Evolutionary conservation across 2,329 filamentous ascomycete genomes (phyloP), one percentile per base, ranked within the genome.

Genomic region (Claviceps arundinis): DNA sequence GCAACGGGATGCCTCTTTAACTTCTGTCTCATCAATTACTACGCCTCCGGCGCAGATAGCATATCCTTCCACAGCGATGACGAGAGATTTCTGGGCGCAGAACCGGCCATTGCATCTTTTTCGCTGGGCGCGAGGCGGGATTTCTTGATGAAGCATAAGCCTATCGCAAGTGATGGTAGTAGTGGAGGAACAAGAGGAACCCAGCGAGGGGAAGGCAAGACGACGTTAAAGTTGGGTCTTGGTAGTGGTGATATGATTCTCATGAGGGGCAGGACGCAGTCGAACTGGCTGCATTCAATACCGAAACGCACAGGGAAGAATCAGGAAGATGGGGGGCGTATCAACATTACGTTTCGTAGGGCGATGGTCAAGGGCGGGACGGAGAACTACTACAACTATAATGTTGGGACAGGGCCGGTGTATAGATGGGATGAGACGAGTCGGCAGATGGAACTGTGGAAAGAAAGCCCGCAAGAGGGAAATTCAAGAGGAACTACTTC

Each of bases 301-400:
- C 87, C 87, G 0, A 90, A 90, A 65, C 70, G 86, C 19, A 82
- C 78, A 41, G 82, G 82, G 2, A 79, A 75, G 63, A 79, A 78
- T 45, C 76, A 75, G 34, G 75, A 75, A 49, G 82, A 84, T 34
- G 77, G 80, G 24, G 80, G 80, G 2, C 71, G 81, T 47, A 82
- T 85, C 58, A 91, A 91, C 61, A 89, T 91, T 56, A 91, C 87
- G 0, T 88, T 90, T 62, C 72, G 87, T 30, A 76, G 75, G 57
- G 87, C 84, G 22, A 74, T 88, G 72, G 73, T 85, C 22, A 84
- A 77, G 58, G 84, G 72, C 3, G 86, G 85, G 1, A 90, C 85
- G 30, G 82, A 88, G 60, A 91, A 91, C 65, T 90, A 91, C 65
- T 89, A 91, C 65, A 79, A 81, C 61, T 91, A 91, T 67, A 91